These are phyloP conservation scores for Henckelia pumila DNA, from an alignment of 257 asterid genomes.

Conservation along the genomic window DNA sequence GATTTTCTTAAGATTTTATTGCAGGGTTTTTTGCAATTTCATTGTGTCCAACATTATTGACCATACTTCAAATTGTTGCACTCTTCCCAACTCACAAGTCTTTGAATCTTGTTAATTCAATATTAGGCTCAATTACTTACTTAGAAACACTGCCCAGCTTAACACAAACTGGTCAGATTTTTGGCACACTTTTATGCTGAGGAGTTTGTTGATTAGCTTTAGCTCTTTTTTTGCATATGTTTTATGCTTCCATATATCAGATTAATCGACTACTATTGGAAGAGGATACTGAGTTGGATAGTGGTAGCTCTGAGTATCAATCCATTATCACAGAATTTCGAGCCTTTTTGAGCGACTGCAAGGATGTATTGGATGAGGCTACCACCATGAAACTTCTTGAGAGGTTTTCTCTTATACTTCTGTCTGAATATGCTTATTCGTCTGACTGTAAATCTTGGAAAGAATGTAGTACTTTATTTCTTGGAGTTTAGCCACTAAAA, in stretches of 20 bases:
- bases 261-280: slow-evolving; percentile 87
- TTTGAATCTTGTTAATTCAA: slow-evolving; percentile 21
- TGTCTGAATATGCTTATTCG: slow-evolving; percentile 1
- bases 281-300: slow-evolving; percentile 61
- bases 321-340: slow-evolving; percentile 74
- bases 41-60: slow-evolving; percentile 5
- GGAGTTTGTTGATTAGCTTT: slow-evolving; percentile 3
- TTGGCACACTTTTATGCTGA: slow-evolving; percentile 10
- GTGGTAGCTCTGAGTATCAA: slow-evolving; percentile 60
- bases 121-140: slow-evolving; percentile 19
- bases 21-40: background rate
- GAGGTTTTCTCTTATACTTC: slow-evolving; percentile 48
- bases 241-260: slow-evolving; percentile 41
- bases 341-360: slow-evolving; percentile 89
- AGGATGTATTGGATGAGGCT: slow-evolving; percentile 97
- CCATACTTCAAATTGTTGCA: slow-evolving; percentile 7
- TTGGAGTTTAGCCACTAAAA: background rate
- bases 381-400: slow-evolving; percentile 90
- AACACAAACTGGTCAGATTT: background rate
- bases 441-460: slow-evolving; percentile 13
- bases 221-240: slow-evolving; percentile 14
- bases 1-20: background rate
- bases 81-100: slow-evolving; percentile 17
- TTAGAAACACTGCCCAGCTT: slow-evolving; percentile 2
- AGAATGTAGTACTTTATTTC: slow-evolving; percentile 6